Evolutionary conservation across 2,329 filamentous ascomycete genomes (phyloP), one percentile per base, ranked within the genome.

Genomic region (Drechslerella coelobrocha): DNA sequence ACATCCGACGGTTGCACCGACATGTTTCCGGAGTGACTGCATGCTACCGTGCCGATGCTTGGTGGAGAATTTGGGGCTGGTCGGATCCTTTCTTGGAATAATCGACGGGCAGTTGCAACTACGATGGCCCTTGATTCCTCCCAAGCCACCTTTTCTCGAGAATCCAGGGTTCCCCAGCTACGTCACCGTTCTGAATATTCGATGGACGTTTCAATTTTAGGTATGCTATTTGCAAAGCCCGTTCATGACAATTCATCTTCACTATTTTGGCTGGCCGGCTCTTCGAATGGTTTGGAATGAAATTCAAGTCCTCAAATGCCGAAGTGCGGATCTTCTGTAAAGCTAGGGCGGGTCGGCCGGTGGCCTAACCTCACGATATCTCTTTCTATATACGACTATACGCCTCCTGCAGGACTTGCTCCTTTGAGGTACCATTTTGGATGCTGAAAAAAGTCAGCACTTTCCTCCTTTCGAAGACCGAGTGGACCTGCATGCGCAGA

Each of bases 1-100:
- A 17, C 17, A 2, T 45, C 41, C 21, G 8, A 19, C 19, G 8
- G 41, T 2, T 2, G 41, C 8, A 19, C 41, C 19, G 41, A 21
- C n/a, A 19, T 45, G 19, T 45, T 45, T 45, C 41, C 5, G 17
- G 41, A 21, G 21, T 8, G 6, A 19, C n/a, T 45, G 41, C 14
- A 45, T 21, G 10, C 41, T 10, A 23, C 19, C 2, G 9, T 23
- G 19, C 41, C 4, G 19, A 23, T 10, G 10, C 19, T n/a, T 19
- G 41, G 19, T 19, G 9, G 41, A 10, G 12, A 8, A 21, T n/a
- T 45, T 19, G 19, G 41, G 10, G n/a, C n/a, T 19, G 41, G 41
- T 45, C 41, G 21, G 41, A 45, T 45, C 41, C 21, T 45, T 45
- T 45, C 19, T 45, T 45, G 17, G 41, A 21, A 45, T 41, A 31